These are phyloP conservation scores for Friedmanniomyces simplex DNA, from an alignment of 495 filamentous ascomycete species.

Conservation along the genomic window DNA sequence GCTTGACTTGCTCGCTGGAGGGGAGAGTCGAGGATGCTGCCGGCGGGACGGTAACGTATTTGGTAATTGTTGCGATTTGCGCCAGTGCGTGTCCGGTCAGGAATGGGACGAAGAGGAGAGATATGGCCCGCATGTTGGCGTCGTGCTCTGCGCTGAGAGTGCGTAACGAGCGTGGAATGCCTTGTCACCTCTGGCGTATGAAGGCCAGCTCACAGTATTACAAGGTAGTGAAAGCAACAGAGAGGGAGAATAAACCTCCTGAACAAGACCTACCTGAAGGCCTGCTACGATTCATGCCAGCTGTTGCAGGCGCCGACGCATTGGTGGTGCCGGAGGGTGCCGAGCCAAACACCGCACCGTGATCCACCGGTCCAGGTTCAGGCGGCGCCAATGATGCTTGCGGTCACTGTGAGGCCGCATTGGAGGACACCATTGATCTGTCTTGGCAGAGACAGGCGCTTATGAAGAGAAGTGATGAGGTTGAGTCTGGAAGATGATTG, in stretches of 20 bases:
- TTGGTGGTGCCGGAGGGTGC: background rate
- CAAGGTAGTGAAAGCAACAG: too few relatives aligned
- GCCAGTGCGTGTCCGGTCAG: background rate
- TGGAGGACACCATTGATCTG: background rate
- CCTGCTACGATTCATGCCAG: background rate
- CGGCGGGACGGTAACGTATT: background rate
- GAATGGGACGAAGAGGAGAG: background rate
- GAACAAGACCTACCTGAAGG: background rate
- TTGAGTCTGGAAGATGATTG: background rate
- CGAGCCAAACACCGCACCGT: background rate
- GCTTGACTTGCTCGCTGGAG: background rate
- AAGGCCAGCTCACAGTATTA: background rate
- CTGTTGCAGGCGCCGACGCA: background rate
- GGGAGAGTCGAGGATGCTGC: background rate
- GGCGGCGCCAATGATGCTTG: background rate
- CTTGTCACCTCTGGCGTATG: background rate
- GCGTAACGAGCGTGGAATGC: background rate
- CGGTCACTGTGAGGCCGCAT: background rate
- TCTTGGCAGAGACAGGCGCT: background rate
- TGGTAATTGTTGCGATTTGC: slow-evolving; percentile 1
- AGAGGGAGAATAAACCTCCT: background rate
- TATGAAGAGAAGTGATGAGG: background rate
- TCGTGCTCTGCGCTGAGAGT: background rate
- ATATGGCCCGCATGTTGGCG: background rate
- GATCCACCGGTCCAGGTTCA: background rate